Evolutionary conservation across 1,284 basidiomycete genomes (phyloP), one percentile per base, ranked within the genome.

Genomic region (Xerocomus nothofagi): DNA sequence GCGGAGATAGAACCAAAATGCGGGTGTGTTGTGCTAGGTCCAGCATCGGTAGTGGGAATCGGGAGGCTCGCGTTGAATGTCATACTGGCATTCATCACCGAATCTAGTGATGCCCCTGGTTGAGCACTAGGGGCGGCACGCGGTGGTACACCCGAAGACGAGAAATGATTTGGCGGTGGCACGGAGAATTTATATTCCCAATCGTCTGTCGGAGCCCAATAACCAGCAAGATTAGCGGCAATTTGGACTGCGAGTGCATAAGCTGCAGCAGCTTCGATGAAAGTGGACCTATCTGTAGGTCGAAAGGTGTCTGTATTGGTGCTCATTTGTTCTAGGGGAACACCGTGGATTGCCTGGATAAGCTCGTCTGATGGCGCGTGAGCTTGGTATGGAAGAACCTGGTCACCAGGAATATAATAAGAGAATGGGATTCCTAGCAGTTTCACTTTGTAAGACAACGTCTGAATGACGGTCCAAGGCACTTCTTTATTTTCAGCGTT

Each of bases 121-220:
- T 54, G 61, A 10, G 29, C 11, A 23, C n/a, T 21, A 33, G 48
- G 49, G 3, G 30, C 24, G 21, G 36, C 5, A 37, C 44, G 53
- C 11, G 39, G 23, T 3, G 17, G 41, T 56, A 60, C 6, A 57
- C 52, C n/a, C 49, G 57, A 38, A 37, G 55, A 30, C 1, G 55
- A 56, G 36, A 63, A 49, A 24, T 38, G 41, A n/a, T 49, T 47
- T 23, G 63, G 50, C 5, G 63, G 61, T 0, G 66, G 55, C n/a
- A 65, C 42, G 5, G 69, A 61, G 55, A 80, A 78, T 53, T 76
- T 78, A 56, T 80, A 81, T 21, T 81, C 76, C 77, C 81, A 90
- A 47, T 84, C 81, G 53, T 91, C 85, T 2, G 86, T 86, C 1
- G 85, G 74, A 27, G 78, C 75, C 84, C 85, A 91, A 57, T 71